Evolutionary conservation across 2,329 filamentous ascomycete species (phyloP), one percentile per base, ranked within the genome.

Genomic region (Cladosporium cucumerinum): DNA sequence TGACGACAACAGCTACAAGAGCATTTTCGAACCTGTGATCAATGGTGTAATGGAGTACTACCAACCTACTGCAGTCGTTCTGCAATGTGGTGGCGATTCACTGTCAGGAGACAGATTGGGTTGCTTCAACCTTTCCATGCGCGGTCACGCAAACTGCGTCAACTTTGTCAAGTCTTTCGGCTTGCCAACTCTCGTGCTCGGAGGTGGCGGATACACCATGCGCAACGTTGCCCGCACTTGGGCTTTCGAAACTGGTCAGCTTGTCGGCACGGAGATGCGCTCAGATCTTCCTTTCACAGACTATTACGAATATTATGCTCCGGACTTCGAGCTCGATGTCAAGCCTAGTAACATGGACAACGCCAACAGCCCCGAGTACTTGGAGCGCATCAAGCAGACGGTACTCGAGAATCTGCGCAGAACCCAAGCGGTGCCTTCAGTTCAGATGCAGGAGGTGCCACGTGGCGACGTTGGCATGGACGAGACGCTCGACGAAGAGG

Each of bases 231-330:
- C 82, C 16, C 82, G 87, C 57, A 89, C 87, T 0, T 88, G 85
- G 86, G 82, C 82, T 25, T 86, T 82, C 71, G 80, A 97, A 86
- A 84, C 82, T 0, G 94, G 94, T 69, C 85, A 93, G 65, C 84
- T 98, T 10, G 91, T 97, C 23, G 91, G 91, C 30, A 87, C 93
- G 66, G 85, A 91, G 32, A 91, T 98, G 85, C 85, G 87, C 12
- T 85, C 89, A 5, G 88, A 91, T n/a, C 83, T 98, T 48, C 94
- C 94, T 0, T 98, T 93, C 78, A 98, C 97, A 69, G 94, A 98
- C 81, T 98, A 98, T 78, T 98, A 98, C 74, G 87, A 89, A 82
- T 90, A 90, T 73, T 90, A 89, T 72, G 86, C 84, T 6, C 87
- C 87, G 2, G 87, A 90, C 72, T 90, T 88, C 73, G 86, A 90